Conservation (phyloP, 1,284 basidiomycete species). For the Cutaneotrichosporon sp. region DNA sequence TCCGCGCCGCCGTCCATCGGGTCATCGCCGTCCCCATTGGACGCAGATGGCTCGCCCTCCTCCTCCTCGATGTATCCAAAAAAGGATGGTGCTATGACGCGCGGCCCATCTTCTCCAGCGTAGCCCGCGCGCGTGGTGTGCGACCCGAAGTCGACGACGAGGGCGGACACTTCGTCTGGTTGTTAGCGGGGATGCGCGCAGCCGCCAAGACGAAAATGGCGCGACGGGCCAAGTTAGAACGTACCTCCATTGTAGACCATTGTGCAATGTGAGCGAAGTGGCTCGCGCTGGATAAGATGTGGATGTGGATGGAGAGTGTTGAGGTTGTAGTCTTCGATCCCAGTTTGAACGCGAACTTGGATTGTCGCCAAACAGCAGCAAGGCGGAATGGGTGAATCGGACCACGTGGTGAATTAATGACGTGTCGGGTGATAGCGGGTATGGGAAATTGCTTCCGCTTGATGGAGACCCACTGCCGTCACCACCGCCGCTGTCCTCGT, state of each 20-base stretch:
- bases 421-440: background rate
- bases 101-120: slow-evolving; percentile 94
- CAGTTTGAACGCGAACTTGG: background rate
- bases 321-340: background rate
- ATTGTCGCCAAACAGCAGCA: too few relatives aligned
- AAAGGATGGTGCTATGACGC: slow-evolving; percentile 80
- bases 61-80: slow-evolving; percentile 67
- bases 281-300: slow-evolving; percentile 5
- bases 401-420: background rate
- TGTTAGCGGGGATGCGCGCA: background rate
- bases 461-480: too few relatives aligned
- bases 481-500: too few relatives aligned
- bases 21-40: slow-evolving; percentile 16
- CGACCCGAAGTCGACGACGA: slow-evolving; percentile 91
- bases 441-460: too few relatives aligned
- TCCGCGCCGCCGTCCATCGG: slow-evolving; percentile 26
- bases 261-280: slow-evolving; percentile 2
- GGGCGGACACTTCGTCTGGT: slow-evolving; percentile 68
- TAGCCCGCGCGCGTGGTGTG: slow-evolving; percentile 88
- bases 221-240: slow-evolving; percentile 2
- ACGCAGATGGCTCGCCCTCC: slow-evolving; percentile 45
- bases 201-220: background rate
- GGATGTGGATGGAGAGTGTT: background rate
- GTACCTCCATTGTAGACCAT: slow-evolving; percentile 49
- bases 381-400: too few relatives aligned